Evolutionary conservation across 2,329 filamentous ascomycete genomes (phyloP).

Genomic region (Phialophora chinensis): DNA sequence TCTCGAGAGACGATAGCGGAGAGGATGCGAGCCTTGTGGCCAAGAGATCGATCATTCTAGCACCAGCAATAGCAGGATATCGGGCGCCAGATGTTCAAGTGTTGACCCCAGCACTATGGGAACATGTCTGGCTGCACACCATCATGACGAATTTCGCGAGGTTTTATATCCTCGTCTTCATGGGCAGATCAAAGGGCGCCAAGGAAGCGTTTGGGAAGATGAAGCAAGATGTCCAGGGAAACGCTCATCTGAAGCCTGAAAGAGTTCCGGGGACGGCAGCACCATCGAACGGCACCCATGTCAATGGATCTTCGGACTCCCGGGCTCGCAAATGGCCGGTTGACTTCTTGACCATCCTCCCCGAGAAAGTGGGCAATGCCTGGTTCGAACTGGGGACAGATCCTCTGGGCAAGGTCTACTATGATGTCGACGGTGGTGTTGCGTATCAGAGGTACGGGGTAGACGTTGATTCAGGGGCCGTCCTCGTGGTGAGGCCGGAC

Average conservation of each 20-base stretch:
- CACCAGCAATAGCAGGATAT: constrained; percentile 38
- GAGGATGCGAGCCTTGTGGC: constrained; percentile 18
- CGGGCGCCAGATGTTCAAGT: constrained; percentile 40
- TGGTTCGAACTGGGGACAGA: constrained; percentile 46
- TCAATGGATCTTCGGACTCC: constrained; percentile 24
- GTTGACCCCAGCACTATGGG: constrained; percentile 38
- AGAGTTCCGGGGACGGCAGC: constrained; percentile 10
- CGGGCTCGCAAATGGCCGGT: constrained; percentile 29
- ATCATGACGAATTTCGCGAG: constrained; percentile 38
- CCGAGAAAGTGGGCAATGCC: constrained; percentile 43
- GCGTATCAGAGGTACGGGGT: constrained; percentile 45
- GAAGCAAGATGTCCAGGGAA: constrained; percentile 79
- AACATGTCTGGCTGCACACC: constrained; percentile 37
- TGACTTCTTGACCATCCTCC: constrained; percentile 41
- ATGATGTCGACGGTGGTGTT: constrained; percentile 42
- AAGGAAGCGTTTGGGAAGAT: constrained; percentile 67
- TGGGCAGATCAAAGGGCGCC: constrained; percentile 29
- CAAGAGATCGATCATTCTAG: constrained; percentile 34
- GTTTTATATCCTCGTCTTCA: constrained; percentile 41
- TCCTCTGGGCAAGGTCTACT: constrained; percentile 46
- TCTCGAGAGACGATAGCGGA: constrained; percentile 21
- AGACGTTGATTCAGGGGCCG: constrained; percentile 29
- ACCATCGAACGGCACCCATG: constrained; percentile 18
- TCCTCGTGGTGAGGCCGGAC: constrained; percentile 36
- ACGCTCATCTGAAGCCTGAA: constrained; percentile 65